phyloP scores from a whole-genome alignment of 2,329 filamentous ascomycete species.

The Graphium sp. region DNA sequence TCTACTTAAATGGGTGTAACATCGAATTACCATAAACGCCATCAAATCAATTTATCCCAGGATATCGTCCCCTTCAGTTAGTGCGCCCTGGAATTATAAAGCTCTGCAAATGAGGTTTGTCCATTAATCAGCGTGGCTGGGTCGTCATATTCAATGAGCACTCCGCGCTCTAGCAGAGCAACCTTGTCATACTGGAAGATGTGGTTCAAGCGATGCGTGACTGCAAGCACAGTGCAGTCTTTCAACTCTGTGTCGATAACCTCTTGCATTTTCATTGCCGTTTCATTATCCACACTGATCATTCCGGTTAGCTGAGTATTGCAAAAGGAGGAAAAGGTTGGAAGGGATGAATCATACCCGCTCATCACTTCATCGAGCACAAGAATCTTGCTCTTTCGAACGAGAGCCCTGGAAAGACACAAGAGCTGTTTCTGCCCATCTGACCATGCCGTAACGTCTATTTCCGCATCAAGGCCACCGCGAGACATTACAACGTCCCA shows the following conservation, averaged over 20 bases:
- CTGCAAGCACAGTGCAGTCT: conserved; percentile 33
- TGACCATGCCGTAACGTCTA: conserved; percentile 29
- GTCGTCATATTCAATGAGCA: background rate
- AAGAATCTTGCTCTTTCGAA: conserved; percentile 11
- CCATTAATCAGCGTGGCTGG: too few relatives aligned
- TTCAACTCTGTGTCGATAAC: conserved; percentile 21
- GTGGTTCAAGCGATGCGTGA: conserved; percentile 20
- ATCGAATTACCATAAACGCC: too few relatives aligned
- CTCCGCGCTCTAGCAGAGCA: background rate
- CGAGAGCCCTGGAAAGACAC: conserved; percentile 40
- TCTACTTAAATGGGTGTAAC: too few relatives aligned
- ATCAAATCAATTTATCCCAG: too few relatives aligned
- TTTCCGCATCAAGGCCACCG: conserved; percentile 14
- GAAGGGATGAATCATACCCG: too few relatives aligned
- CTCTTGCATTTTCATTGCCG: conserved; percentile 22
- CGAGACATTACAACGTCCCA: conserved; percentile 6
- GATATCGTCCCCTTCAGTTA: too few relatives aligned
- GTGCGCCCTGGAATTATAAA: too few relatives aligned
- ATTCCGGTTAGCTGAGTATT: too few relatives aligned
- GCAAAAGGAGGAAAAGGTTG: too few relatives aligned
- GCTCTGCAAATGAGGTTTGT: too few relatives aligned
- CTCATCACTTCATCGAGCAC: conserved; percentile 12
- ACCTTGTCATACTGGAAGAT: conserved; percentile 1
- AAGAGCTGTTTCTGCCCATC: conserved; percentile 49
- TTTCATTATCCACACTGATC: conserved; percentile 20